Evolutionary conservation across 129 eudicot genomes (phyloP).

Genomic region (Cynara cardunculus): DNA sequence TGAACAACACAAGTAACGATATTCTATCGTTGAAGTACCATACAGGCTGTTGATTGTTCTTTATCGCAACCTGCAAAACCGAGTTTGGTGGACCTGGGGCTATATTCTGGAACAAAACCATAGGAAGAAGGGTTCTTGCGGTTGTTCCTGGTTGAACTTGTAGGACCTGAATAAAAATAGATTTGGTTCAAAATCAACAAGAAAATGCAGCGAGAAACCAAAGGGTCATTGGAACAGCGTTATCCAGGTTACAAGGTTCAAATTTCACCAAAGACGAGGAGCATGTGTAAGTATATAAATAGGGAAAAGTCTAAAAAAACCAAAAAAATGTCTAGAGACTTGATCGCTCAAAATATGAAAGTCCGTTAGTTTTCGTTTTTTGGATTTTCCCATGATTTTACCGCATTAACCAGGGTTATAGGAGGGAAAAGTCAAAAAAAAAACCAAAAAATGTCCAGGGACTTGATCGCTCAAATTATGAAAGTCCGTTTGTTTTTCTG

Average conservation of each 20-base stretch:
- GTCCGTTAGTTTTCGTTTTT: not conserved
- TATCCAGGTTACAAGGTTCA: not conserved
- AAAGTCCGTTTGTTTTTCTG: not conserved
- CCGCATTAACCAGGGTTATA: not conserved
- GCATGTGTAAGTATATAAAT: not conserved
- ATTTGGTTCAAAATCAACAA: not conserved
- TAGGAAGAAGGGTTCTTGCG: slow-evolving; percentile 74
- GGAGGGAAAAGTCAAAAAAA: not conserved
- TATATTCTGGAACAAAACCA: slow-evolving; percentile 84
- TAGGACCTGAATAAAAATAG: slow-evolving; percentile 50
- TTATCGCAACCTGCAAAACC: slow-evolving; percentile 85
- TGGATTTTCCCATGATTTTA: not conserved
- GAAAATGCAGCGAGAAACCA: not conserved
- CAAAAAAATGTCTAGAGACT: not conserved
- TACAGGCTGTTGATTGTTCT: slow-evolving; percentile 89
- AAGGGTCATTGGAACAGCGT: not conserved
- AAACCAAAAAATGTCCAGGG: not conserved
- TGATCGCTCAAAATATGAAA: not conserved
- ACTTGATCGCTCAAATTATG: not conserved
- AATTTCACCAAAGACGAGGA: not conserved
- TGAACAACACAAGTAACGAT: slow-evolving; percentile 50
- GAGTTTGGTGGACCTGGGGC: slow-evolving; percentile 90
- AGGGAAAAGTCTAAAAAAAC: not conserved
- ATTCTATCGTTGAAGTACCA: slow-evolving; percentile 86
- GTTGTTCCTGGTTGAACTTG: slow-evolving; percentile 92